phyloP scores from a whole-genome alignment of 192 early-diverging fungal species.

The Linnemannia hyalina region DNA sequence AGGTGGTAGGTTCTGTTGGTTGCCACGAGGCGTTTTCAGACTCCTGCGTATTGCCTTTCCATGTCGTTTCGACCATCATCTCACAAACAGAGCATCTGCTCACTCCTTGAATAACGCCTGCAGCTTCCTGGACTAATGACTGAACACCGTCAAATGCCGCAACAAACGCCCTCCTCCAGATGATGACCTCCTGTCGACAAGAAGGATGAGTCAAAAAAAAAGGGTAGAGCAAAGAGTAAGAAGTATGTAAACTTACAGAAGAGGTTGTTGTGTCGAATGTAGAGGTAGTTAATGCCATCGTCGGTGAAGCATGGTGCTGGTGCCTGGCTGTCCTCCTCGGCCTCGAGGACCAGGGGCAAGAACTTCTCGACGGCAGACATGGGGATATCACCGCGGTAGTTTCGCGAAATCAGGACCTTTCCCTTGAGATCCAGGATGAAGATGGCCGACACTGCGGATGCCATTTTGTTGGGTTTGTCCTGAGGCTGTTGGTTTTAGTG shows the following conservation, averaged over 20 bases:
- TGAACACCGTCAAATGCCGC: neutral
- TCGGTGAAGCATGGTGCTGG: slow-evolving; percentile 93
- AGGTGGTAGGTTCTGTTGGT: neutral
- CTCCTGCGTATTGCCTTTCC: neutral
- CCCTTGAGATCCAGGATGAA: slow-evolving; percentile 98
- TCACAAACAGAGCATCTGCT: neutral
- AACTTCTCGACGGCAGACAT: slow-evolving; percentile 97
- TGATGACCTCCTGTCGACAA: neutral
- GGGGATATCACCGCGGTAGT: slow-evolving; percentile 98
- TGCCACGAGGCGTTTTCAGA: neutral
- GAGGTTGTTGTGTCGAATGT: slow-evolving; percentile 95
- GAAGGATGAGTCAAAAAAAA: neutral
- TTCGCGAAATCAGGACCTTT: slow-evolving; percentile 97
- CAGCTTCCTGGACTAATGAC: neutral
- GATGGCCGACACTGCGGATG: slow-evolving; percentile 72
- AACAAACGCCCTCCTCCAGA: neutral
- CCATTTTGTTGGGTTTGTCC: slow-evolving; percentile 26
- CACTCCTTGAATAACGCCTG: neutral
- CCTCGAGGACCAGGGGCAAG: slow-evolving; percentile 94
- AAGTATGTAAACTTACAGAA: slow-evolving; percentile 73
- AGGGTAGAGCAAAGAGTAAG: neutral
- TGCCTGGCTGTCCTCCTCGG: slow-evolving; percentile 93
- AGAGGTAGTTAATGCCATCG: slow-evolving; percentile 95
- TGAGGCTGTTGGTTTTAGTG: neutral
- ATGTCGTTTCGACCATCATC: neutral